Conservation (phyloP, 768 basidiomycete genomes). For the Mycena maculata region DNA sequence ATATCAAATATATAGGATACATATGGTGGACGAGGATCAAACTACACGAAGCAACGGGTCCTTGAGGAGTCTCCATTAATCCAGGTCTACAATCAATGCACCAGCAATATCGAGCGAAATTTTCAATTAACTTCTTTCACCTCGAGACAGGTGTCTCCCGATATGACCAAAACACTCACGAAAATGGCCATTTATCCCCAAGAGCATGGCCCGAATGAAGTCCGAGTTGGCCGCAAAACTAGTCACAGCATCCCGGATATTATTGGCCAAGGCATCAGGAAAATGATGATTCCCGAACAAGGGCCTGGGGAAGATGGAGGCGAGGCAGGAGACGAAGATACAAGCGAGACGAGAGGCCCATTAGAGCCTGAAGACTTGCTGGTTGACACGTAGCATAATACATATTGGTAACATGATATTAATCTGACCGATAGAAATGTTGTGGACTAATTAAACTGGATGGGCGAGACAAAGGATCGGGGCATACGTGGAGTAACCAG, state of each 20-base stretch:
- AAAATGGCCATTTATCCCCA: slow-evolving; percentile 31
- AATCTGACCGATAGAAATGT: no score
- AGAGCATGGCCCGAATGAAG: slow-evolving; percentile 27
- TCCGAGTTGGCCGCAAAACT: slow-evolving; percentile 24
- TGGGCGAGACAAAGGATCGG: no score
- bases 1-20: slow-evolving; percentile 39
- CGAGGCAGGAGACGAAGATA: slow-evolving; percentile 22
- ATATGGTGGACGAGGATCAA: slow-evolving; percentile 49
- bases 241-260: slow-evolving; percentile 31
- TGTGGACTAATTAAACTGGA: no score
- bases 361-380: slow-evolving; percentile 8
- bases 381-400: background rate
- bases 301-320: no score
- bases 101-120: slow-evolving; percentile 39
- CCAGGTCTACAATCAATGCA: slow-evolving; percentile 44
- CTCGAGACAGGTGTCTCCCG: slow-evolving; percentile 40
- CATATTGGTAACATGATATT: no score
- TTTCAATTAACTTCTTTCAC: slow-evolving; percentile 42
- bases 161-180: slow-evolving; percentile 43
- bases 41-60: slow-evolving; percentile 45
- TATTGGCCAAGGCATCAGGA: slow-evolving; percentile 25
- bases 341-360: slow-evolving; percentile 10
- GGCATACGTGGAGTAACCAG: no score
- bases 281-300: slow-evolving; percentile 20
- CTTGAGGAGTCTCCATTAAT: background rate